Conservation (phyloP, 257 asterid genomes). For the Solanum peruvianum region DNA sequence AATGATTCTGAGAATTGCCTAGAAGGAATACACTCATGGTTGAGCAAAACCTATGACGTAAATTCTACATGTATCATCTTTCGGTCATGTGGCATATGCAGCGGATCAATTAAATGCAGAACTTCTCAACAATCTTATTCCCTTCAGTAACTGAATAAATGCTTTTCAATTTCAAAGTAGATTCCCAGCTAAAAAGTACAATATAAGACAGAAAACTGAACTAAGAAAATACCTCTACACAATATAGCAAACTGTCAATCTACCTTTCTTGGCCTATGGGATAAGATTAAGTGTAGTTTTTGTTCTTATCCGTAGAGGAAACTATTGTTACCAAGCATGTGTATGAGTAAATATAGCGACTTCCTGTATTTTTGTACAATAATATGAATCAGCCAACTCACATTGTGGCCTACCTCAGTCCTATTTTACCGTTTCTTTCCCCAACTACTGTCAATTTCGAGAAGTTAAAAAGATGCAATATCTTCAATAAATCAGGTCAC, state of each 20-base stretch:
- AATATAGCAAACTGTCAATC: background rate
- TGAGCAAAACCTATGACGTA: background rate
- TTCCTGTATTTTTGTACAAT: background rate
- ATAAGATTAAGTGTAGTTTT: background rate
- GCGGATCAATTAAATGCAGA: background rate
- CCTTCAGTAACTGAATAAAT: background rate
- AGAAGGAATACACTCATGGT: background rate
- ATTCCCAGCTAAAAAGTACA: background rate
- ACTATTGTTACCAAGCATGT: background rate
- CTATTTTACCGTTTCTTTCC: background rate
- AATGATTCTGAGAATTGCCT: background rate
- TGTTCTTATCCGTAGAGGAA: background rate
- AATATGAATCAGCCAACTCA: background rate
- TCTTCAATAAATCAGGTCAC: background rate
- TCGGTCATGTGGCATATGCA: background rate
- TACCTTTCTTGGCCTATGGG: background rate
- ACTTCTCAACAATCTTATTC: background rate
- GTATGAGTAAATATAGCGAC: background rate
- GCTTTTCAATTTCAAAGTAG: background rate
- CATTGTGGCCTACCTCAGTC: background rate
- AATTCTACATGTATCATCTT: background rate
- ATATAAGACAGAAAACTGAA: background rate
- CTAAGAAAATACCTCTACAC: background rate
- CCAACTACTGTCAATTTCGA: background rate
- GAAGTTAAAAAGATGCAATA: background rate